Evolutionary conservation across 1,284 basidiomycete species (phyloP), one percentile per base, ranked within the genome.

Genomic region (Moesziomyces sp.): DNA sequence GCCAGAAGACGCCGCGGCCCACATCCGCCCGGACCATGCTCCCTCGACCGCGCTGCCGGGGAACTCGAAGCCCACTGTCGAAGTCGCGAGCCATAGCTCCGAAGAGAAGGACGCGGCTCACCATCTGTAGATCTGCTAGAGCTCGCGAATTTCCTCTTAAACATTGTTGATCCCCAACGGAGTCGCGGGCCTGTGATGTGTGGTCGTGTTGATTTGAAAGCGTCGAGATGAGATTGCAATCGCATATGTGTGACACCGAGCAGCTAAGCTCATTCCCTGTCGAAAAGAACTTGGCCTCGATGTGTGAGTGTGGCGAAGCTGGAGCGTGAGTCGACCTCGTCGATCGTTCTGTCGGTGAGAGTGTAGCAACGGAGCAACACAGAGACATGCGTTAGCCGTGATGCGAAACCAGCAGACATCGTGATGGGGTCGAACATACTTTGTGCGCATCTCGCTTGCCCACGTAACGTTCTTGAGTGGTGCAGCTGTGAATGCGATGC

Each of bases 391-490:
- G 40, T 57, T 19, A 55, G 46, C 24, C 24, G 44, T n/a, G 16
- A 6, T 40, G 38, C 4, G 5, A 40, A 5, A 14, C 10, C 30
- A 33, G 30, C 11, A n/a, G 16, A 18, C 4, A 40, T 6, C 18
- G 38, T n/a, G 5, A 18, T 6, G 38, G 6, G 38, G 18, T 13
- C n/a, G 2, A 18, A 60, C 83, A 42, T 77, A 92, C 92, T 90
- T 88, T 83, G 89, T 90, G 78, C 88, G 89, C 92, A 93, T 93
- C 85, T 94, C 92, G 79, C 91, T 92, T n/a, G 92, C 88, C 92
- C 92, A 94, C 35, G 91, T 90, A 66, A 93, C 91, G 77, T 92
- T 91, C 74, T 90, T 91, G 45, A 93, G 84, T 35, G 88, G 84
- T 3, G 91, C 88, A n/a, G 90, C 87, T 69, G 88, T 90, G 57